Evolutionary conservation across 2,329 filamentous ascomycete genomes (phyloP), one percentile per base, ranked within the genome.

Genomic region (Cladosporium oxysporum): DNA sequence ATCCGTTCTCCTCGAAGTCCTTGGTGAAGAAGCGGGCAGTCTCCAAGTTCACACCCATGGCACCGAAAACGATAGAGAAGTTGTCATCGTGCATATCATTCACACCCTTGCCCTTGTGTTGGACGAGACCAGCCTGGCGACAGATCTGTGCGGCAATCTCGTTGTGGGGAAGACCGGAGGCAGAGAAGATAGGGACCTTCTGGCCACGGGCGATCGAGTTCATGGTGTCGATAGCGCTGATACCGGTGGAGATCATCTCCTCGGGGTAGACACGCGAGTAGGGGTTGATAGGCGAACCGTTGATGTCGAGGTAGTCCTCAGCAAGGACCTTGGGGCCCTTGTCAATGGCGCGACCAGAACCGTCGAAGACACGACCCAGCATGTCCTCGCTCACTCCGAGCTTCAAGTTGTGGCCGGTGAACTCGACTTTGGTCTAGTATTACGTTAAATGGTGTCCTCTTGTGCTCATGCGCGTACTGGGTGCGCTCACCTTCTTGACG

Each of bases 21-120:
- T 92, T 88, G 44, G 94, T 98, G 85, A 99, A 99, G 88, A 99
- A 99, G 74, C 95, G 91, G 75, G 91, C 92, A 35, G 95, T 99
- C 80, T 99, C 95, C 90, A 99, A 89, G 84, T 99, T 99, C 74
- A 99, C 95, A 93, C 95, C 95, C 95, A 99, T 99, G 77, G 95
- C 95, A 77, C 92, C 96, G 78, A 99, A 99, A 66, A 99, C 95
- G 76, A 99, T 99, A 68, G 93, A 97, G 87, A 99, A 99, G 85
- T 99, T 99, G 77, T 99, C 95, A 76, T 97, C 93, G 81, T 99
- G 95, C 65, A 89, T 93, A 76, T 99, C 96, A 77, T 99, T 95
- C 29, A 95, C 89, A 71, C 91, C 93, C 87, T 99, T 99, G 79
- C 92, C 96, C n/a, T 71, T 71, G 85, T 84, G 92, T 73, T 93